Evolutionary conservation across 495 filamentous ascomycete genomes (phyloP), one percentile per base, ranked within the genome.

Genomic region (Podospora anserina): DNA sequence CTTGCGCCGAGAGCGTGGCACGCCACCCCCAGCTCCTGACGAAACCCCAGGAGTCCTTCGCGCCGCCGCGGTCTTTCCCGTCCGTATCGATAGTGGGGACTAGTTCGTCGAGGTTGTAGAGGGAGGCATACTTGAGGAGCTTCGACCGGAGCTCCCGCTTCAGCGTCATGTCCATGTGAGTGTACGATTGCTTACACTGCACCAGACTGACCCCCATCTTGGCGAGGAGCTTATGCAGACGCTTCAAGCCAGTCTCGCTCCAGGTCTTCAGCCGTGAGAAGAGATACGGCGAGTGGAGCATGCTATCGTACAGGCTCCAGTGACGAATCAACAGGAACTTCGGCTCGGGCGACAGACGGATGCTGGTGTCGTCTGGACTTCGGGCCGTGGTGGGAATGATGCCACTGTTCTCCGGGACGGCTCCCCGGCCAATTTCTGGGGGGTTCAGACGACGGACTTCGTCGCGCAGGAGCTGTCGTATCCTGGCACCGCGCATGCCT

Each of bases 11-110:
- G 1, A 98, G 84, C 57, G 93, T 97, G 0, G 93, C 95, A 76
- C 93, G 92, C 94, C 93, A 99, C 19, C 95, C 95, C 95, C 95
- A 99, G 76, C 91, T 95, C 53, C 94, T 86, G 19, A 99, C 94
- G 75, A 98, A 99, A 2, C 95, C 96, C 92, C 96, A 97, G 15
- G 92, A 92, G 76, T 96, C 90, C 70, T 91, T 91, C 34, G 86
- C 83, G 23, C 86, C 87, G 18, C 78, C 85, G 44, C 82, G 78
- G 70, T 85, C 85, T 44, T 73, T 81, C 32, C 87, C 86, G 70
- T 87, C 84, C 16, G 84, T 87, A 67, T 86, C 84, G 61, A 85
- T 85, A 9, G 80, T 78, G 3, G 94, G 94, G 3, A 98, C 93
- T 61, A 99, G 85, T 23, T 92, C 96, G 73, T 97, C 93, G 11